Conservation (phyloP, 2,329 filamentous ascomycete genomes). For the Neonectria punicea region DNA sequence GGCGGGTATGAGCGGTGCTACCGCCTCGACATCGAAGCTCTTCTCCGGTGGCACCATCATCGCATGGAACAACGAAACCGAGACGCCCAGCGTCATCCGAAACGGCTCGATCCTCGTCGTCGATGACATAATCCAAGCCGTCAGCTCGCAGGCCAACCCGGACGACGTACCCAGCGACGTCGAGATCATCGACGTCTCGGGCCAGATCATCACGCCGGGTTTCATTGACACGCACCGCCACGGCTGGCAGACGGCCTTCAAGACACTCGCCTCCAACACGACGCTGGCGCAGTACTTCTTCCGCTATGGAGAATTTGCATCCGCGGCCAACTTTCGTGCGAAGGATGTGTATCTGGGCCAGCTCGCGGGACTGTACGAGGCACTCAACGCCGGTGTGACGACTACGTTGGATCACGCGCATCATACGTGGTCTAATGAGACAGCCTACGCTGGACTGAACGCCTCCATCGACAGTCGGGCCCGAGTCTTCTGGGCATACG, state of each 20-base stretch:
- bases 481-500: slow-evolving; percentile 58
- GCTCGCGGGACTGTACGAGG: slow-evolving; percentile 59
- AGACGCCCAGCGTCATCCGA: slow-evolving; percentile 9
- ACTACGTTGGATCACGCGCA: slow-evolving; percentile 64
- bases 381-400: slow-evolving; percentile 64
- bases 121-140: slow-evolving; percentile 6
- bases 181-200: slow-evolving; percentile 27
- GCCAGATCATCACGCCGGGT: slow-evolving; percentile 64
- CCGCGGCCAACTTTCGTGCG: slow-evolving; percentile 47
- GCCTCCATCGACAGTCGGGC: slow-evolving; percentile 60
- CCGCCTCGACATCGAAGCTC: slow-evolving; percentile 3
- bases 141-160: slow-evolving; percentile 2
- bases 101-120: slow-evolving; percentile 13
- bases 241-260: slow-evolving; percentile 65
- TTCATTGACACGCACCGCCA: slow-evolving; percentile 68
- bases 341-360: slow-evolving; percentile 60
- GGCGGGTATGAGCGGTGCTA: neutral
- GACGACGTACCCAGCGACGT: neutral
- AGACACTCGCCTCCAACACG: slow-evolving; percentile 63
- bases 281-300: slow-evolving; percentile 60
- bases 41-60: slow-evolving; percentile 17
- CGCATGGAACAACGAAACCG: slow-evolving; percentile 5
- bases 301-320: slow-evolving; percentile 51
- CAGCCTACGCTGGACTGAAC: slow-evolving; percentile 56
- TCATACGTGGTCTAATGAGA: slow-evolving; percentile 56